Base-by-base conservation (phyloP, 805 yeast genomes). In the Pichia thaimueangensis region DNA sequence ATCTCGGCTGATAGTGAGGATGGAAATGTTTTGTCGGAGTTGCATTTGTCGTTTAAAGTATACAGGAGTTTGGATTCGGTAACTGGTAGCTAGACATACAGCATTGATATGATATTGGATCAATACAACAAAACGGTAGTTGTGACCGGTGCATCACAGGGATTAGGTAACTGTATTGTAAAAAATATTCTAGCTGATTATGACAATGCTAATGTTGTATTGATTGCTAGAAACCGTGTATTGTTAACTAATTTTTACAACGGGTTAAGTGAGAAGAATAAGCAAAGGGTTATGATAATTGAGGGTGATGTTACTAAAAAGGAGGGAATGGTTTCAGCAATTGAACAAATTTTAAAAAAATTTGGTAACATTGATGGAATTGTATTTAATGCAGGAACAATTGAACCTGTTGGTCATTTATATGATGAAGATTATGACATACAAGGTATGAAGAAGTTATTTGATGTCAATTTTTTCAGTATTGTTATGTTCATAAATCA, bases 151-250 rank as follows among this genome's bases (percentile, higher is more conserved):
- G 81, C 78, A 6, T 79, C 86, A 2, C 71, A 75, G 58, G 95
- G 97, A 5, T 82, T 91, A 54, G 98, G 98, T 3, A 74, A 70
- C n/a, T 73, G 88, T 1, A 78, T 83, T 50, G 86, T 82, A 4
- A 70, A 73, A 30, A 54, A 66, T 13, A 62, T 76, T 16, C 62
- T 88, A 1, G 36, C 59, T 3, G 41, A 63, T 4, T 53, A 62
- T 4, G 51, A 65, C 0, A 49, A 56, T 1, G 41, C 44, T 0
- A 66, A 67, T 30, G 74, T 85, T 5, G 73, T 85, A 11, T 87
- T 87, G 0, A 75, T 86, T 23, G 89, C 96, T 0, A 74, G 97
- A 52, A 68, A 85, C 4, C 69, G 66, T 35, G 66, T 61, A 0
- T 67, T 71, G 1, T 57, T 86, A 44, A 19, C 41, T 11, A 34